These are phyloP conservation scores for Kodamaea kaohsiungensis DNA, from an alignment of 805 yeast genomes.

Conservation along the genomic window DNA sequence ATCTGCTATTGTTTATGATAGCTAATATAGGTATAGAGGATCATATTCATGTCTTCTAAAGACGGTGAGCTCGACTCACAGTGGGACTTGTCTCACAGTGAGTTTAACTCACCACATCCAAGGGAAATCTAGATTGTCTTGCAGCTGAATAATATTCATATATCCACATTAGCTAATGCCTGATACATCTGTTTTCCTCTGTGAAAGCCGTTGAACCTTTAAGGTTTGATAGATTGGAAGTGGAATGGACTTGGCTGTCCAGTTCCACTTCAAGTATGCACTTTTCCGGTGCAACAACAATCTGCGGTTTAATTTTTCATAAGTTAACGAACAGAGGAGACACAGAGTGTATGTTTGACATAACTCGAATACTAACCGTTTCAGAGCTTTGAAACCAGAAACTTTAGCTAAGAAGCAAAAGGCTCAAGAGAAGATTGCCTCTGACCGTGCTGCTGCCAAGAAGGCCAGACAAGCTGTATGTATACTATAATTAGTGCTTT, in stretches of 20 bases:
- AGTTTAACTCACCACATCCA: slow-evolving; percentile 20
- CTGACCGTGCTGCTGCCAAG: slow-evolving; percentile 78
- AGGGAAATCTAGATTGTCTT: slow-evolving; percentile 44
- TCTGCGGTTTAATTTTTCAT: slow-evolving; percentile 1
- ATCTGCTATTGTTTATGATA: not conserved
- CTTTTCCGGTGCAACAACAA: slow-evolving; percentile 24
- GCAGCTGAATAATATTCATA: slow-evolving; percentile 32
- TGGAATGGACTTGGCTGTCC: slow-evolving; percentile 43
- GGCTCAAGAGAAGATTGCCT: slow-evolving; percentile 75
- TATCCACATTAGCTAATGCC: slow-evolving; percentile 37
- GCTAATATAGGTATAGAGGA: not conserved
- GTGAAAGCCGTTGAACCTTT: slow-evolving; percentile 21
- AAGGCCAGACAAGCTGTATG: slow-evolving; percentile 80
- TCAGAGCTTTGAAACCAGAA: slow-evolving; percentile 71
- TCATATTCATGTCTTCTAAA: not conserved
- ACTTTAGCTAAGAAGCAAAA: slow-evolving; percentile 80
- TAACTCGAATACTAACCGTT: slow-evolving; percentile 22
- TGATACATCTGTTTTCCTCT: slow-evolving; percentile 47
- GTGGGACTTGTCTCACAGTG: no score
- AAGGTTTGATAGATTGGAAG: slow-evolving; percentile 20
- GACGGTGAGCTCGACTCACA: no score
- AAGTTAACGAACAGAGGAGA: slow-evolving; percentile 10
- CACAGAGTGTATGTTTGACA: slow-evolving; percentile 8
- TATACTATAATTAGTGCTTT: slow-evolving; percentile 34
- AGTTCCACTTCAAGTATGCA: slow-evolving; percentile 27